Conservation (phyloP, 2,329 filamentous ascomycete genomes). For the Aureobasidium sp. region DNA sequence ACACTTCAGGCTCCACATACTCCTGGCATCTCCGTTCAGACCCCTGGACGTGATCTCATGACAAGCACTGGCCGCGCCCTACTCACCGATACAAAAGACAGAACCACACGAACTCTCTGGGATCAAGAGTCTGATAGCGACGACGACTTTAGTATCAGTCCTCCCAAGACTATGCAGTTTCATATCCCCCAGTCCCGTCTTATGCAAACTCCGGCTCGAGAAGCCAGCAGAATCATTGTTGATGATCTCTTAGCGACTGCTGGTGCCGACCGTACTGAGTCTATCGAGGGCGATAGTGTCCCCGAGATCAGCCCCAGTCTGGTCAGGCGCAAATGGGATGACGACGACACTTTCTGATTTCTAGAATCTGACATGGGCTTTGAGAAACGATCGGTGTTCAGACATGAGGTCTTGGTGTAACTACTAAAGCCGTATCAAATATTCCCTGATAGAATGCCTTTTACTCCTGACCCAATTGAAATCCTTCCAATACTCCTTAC, state of each 20-base stretch:
- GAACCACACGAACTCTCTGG: constrained; percentile 55
- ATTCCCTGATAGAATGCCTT: background rate
- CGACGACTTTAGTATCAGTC: constrained; percentile 50
- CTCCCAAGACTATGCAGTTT: constrained; percentile 90
- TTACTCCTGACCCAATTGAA: background rate
- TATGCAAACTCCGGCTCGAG: constrained; percentile 72
- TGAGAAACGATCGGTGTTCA: background rate
- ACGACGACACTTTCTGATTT: constrained; percentile 40
- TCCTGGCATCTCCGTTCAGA: constrained; percentile 76
- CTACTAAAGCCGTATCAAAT: background rate
- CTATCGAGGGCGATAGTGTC: constrained; percentile 34
- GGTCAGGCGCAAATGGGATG: constrained; percentile 35
- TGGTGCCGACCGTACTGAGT: constrained; percentile 51
- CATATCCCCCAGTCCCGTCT: constrained; percentile 69
- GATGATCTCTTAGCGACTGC: constrained; percentile 72
- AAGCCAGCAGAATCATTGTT: constrained; percentile 74
- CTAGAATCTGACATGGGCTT: background rate
- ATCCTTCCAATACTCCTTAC: background rate
- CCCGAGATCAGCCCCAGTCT: constrained; percentile 43
- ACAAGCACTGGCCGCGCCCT: constrained; percentile 30
- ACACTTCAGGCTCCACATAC: constrained; percentile 49
- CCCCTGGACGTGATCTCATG: constrained; percentile 46
- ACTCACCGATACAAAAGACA: constrained; percentile 27
- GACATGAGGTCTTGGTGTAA: too few relatives aligned
- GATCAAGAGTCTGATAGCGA: constrained; percentile 56